Percentiles rank a stretch among this genome's conserved stretches.
phyloP scores from a whole-genome alignment of 768 basidiomycete genomes.

The Hypsizygus marmoreus region DNA sequence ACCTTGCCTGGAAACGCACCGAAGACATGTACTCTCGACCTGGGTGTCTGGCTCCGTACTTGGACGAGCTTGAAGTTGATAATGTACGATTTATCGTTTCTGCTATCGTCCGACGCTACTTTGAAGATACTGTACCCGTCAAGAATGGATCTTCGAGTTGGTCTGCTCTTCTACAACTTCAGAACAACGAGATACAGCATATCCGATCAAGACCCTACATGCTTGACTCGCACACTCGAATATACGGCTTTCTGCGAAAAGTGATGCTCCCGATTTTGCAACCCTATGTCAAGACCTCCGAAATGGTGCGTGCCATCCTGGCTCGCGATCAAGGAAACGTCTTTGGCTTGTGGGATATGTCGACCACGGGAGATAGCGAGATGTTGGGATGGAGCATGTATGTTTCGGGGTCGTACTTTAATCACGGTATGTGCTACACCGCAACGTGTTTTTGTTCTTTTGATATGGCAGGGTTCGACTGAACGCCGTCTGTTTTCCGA shows the following conservation, averaged over 20 bases:
- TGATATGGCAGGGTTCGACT: too few species aligned
- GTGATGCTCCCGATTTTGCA: slow-evolving; percentile 28
- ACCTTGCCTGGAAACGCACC: slow-evolving; percentile 47
- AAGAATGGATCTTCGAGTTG: slow-evolving; percentile 30
- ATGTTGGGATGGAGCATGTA: slow-evolving; percentile 72
- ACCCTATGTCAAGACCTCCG: slow-evolving; percentile 39
- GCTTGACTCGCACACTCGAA: slow-evolving; percentile 51
- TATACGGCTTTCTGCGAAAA: slow-evolving; percentile 54
- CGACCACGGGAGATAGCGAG: slow-evolving; percentile 46
- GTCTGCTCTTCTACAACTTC: slow-evolving; percentile 53
- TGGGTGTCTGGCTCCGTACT: slow-evolving; percentile 22
- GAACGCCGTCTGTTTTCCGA: not conserved
- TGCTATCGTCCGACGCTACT: slow-evolving; percentile 47
- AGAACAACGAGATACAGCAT: slow-evolving; percentile 56
- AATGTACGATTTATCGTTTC: slow-evolving; percentile 57
- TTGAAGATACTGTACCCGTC: slow-evolving; percentile 29
- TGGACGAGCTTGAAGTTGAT: slow-evolving; percentile 59
- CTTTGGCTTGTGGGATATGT: slow-evolving; percentile 69
- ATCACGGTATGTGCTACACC: slow-evolving; percentile 61
- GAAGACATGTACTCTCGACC: slow-evolving; percentile 29
- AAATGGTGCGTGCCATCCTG: slow-evolving; percentile 53
- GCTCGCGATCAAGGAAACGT: slow-evolving; percentile 66
- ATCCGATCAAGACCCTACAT: slow-evolving; percentile 48
- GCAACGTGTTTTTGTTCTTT: too few species aligned
- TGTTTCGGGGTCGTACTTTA: slow-evolving; percentile 64